These are phyloP conservation scores for Heracleum sosnowskyi DNA, from an alignment of 129 eudicot species.

Conservation along the genomic window DNA sequence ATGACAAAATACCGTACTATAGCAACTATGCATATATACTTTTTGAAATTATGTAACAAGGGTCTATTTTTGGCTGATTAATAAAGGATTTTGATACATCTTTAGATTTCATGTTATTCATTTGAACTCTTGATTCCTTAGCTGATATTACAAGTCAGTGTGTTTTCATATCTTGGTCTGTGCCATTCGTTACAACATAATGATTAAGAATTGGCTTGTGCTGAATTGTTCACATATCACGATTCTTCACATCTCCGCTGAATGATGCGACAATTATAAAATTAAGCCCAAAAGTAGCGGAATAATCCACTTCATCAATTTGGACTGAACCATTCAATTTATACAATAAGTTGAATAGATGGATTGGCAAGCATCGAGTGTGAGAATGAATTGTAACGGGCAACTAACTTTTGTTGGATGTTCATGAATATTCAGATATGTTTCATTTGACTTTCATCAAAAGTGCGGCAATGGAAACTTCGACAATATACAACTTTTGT, in stretches of 20 bases:
- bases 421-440: conserved; percentile 47
- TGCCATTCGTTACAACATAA: background rate
- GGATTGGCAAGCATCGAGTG: background rate
- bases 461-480: conserved; percentile 65
- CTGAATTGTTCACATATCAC: background rate
- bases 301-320: background rate
- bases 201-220: background rate
- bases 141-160: background rate
- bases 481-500: conserved; percentile 61
- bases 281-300: background rate
- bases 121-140: background rate
- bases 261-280: background rate
- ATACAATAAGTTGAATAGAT: background rate
- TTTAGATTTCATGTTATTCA: background rate
- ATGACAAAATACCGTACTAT: background rate
- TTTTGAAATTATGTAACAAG: background rate
- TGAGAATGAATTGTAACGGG: background rate
- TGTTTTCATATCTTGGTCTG: background rate
- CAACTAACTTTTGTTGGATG: conserved; percentile 5
- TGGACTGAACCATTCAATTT: background rate
- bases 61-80: background rate
- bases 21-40: background rate
- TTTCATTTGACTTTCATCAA: conserved; percentile 85
- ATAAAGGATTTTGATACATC: background rate
- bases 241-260: background rate